Percentiles rank a stretch among this genome's conserved stretches.
These are phyloP conservation scores for Globisporangium alternatum DNA, from an alignment of 352 stramenopile species.

Conservation along the genomic window DNA sequence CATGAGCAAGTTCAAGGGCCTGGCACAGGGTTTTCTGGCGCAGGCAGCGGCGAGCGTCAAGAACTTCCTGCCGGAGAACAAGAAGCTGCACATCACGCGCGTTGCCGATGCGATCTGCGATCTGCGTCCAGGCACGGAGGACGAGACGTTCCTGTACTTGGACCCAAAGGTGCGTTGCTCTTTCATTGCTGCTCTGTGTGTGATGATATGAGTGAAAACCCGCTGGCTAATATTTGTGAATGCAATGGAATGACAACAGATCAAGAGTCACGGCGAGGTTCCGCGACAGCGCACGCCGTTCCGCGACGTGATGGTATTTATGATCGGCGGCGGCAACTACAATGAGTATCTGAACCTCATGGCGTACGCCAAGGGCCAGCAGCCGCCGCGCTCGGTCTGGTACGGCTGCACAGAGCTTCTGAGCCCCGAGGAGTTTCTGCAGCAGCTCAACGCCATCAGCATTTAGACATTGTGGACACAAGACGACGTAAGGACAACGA, in stretches of 20 bases:
- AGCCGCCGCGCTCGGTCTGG: slow-evolving; percentile 67
- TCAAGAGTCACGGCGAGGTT: slow-evolving; percentile 68
- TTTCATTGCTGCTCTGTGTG: neutral
- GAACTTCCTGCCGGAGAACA: slow-evolving; percentile 87
- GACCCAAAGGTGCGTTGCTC: slow-evolving; percentile 65
- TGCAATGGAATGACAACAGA: slow-evolving; percentile 26
- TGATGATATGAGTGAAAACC: neutral
- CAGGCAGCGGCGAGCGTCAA: slow-evolving; percentile 83
- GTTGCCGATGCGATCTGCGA: slow-evolving; percentile 82
- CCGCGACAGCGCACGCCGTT: slow-evolving; percentile 77
- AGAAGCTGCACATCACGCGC: slow-evolving; percentile 83
- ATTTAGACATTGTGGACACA: slow-evolving; percentile 26
- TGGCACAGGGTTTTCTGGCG: slow-evolving; percentile 76
- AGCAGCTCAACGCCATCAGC: slow-evolving; percentile 75
- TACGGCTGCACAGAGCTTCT: slow-evolving; percentile 90
- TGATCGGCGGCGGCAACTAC: slow-evolving; percentile 87
- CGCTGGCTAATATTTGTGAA: neutral
- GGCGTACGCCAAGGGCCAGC: slow-evolving; percentile 72
- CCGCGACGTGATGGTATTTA: slow-evolving; percentile 84
- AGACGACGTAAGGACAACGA: neutral
- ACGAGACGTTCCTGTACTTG: slow-evolving; percentile 82
- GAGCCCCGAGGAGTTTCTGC: slow-evolving; percentile 86
- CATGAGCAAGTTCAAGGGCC: slow-evolving; percentile 83
- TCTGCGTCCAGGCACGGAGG: slow-evolving; percentile 74
- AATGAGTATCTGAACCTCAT: slow-evolving; percentile 88